Percentiles rank a stretch among this genome's conserved stretches.
Evolutionary conservation across 306 rosid genomes (phyloP).

Genomic region (Lathyrus aphaca): DNA sequence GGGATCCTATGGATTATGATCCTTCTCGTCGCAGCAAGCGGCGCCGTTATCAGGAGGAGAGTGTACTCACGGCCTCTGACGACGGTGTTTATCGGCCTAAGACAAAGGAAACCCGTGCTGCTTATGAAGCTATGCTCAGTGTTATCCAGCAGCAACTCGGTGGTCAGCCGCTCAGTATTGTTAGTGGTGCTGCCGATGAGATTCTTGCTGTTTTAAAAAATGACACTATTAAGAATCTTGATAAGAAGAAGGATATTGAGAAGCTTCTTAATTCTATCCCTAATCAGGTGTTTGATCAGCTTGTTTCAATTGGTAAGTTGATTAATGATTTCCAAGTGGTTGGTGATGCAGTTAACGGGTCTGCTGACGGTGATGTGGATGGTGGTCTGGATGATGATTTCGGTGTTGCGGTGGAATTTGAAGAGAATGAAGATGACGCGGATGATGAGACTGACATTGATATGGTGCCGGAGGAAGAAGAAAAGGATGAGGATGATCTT

Average conservation of each 20-base stretch:
- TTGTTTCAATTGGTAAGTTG: constrained; percentile 74
- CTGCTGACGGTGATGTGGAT: constrained; percentile 61
- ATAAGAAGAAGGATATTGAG: constrained; percentile 90
- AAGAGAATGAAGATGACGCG: constrained; percentile 88
- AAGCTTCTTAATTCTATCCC: constrained; percentile 72
- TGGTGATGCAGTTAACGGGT: constrained; percentile 52
- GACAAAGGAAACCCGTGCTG: constrained; percentile 91
- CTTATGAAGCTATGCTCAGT: constrained; percentile 91
- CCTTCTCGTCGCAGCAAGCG: constrained; percentile 57
- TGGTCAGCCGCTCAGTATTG: constrained; percentile 80
- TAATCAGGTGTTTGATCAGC: constrained; percentile 55
- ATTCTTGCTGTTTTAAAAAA: constrained; percentile 76
- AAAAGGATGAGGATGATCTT: constrained; percentile 80
- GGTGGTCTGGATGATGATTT: constrained; percentile 81
- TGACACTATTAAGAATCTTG: constrained; percentile 61
- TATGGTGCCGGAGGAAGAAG: constrained; percentile 87
- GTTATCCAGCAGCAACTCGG: constrained; percentile 88
- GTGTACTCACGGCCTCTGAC: constrained; percentile 72
- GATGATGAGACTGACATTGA: constrained; percentile 97
- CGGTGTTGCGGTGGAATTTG: constrained; percentile 95
- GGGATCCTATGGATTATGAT: constrained; percentile 49
- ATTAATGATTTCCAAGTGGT: constrained; percentile 85
- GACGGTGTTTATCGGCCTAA: constrained; percentile 88
- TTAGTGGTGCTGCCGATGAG: constrained; percentile 86
- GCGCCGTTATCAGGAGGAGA: constrained; percentile 73